These are phyloP conservation scores for Penicillium sclerotigenum DNA, from an alignment of 2,329 filamentous ascomycete species.

Conservation along the genomic window DNA sequence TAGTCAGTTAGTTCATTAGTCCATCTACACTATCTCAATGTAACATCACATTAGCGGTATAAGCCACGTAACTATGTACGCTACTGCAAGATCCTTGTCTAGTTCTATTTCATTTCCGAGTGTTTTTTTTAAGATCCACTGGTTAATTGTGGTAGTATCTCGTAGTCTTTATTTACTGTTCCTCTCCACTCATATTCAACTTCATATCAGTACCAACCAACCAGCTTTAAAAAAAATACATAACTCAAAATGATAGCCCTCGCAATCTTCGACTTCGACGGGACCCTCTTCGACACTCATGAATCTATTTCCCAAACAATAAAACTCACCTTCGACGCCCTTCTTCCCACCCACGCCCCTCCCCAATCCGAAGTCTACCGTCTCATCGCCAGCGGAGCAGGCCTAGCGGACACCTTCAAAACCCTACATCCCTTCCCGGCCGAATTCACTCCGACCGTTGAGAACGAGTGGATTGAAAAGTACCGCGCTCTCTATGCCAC, in stretches of 20 bases:
- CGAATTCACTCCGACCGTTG: conserved; percentile 2
- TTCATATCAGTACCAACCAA: neutral
- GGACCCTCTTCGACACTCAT: conserved; percentile 20
- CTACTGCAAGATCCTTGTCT: neutral
- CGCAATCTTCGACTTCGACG: conserved; percentile 19
- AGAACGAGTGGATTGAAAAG: conserved; percentile 20
- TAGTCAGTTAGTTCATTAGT: too few relatives aligned
- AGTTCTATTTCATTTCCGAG: neutral
- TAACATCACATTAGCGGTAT: neutral
- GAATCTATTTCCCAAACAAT: conserved; percentile 15
- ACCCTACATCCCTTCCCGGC: conserved; percentile 6
- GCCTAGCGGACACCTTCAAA: conserved; percentile 13
- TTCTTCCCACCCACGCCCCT: conserved; percentile 12
- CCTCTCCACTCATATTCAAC: too few relatives aligned
- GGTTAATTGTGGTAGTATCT: neutral
- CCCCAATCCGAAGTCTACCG: conserved; percentile 9
- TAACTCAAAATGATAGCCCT: conserved; percentile 9
- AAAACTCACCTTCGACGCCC: conserved; percentile 12
- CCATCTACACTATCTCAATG: neutral
- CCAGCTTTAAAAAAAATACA: neutral
- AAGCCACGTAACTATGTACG: neutral
- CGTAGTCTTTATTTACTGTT: neutral
- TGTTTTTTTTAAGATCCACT: neutral
- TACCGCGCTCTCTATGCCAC: conserved; percentile 23
- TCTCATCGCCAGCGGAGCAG: conserved; percentile 15